Percentiles rank a stretch among this genome's conserved stretches.
These are phyloP conservation scores for Metarhizium anisopliae DNA, from an alignment of 2,329 filamentous ascomycete species.

Conservation along the genomic window DNA sequence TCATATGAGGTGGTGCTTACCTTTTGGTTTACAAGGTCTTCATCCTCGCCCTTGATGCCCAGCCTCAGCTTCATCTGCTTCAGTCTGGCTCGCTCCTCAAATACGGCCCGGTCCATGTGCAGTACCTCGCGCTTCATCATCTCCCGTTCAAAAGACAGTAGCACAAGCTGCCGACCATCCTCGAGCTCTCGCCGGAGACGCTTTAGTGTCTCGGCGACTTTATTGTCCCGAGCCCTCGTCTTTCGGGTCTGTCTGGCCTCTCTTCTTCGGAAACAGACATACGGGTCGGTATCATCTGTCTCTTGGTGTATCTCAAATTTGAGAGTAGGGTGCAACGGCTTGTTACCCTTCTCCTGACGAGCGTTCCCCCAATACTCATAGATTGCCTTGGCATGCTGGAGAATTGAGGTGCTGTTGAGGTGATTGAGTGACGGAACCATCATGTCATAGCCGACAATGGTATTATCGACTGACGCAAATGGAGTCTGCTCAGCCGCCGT, in stretches of 20 bases:
- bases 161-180: constrained; percentile 72
- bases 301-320: constrained; percentile 95
- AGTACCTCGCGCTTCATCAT: constrained; percentile 69
- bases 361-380: constrained; percentile 84
- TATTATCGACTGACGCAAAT: constrained; percentile 82
- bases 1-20: constrained; percentile 41
- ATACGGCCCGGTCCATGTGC: constrained; percentile 65
- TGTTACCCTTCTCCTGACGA: constrained; percentile 58
- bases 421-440: constrained; percentile 61
- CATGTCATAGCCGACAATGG: constrained; percentile 67
- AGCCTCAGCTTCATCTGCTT: constrained; percentile 85
- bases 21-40: constrained; percentile 91
- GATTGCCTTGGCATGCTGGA: constrained; percentile 61
- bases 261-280: constrained; percentile 93
- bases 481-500: constrained; percentile 76
- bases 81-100: constrained; percentile 71
- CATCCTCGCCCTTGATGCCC: constrained; percentile 85
- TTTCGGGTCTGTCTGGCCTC: constrained; percentile 93
- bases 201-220: constrained; percentile 90
- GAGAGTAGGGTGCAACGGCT: constrained; percentile 64
- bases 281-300: constrained; percentile 91
- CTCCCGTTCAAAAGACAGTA: constrained; percentile 73
- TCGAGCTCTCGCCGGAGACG: constrained; percentile 85
- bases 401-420: constrained; percentile 38
- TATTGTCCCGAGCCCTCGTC: constrained; percentile 85